A percentile compares a stretch with the other conserved stretches of the same genome.
Conservation (phyloP, 495 filamentous ascomycete genomes). For the Glonium stellatum region DNA sequence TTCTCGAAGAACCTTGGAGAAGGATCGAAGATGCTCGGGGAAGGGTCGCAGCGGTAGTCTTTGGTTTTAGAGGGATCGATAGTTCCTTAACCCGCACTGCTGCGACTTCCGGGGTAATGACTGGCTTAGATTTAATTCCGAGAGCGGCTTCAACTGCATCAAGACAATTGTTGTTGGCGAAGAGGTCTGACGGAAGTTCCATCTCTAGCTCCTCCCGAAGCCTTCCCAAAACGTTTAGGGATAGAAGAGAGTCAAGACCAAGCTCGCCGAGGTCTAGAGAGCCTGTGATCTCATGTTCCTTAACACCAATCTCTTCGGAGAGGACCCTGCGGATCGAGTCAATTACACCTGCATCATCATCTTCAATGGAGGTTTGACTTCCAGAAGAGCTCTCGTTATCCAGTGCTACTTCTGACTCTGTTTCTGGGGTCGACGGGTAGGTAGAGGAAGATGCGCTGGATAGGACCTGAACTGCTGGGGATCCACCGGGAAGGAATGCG, state of each 20-base stretch:
- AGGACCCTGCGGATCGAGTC: constrained; percentile 9
- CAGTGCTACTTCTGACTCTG: constrained; percentile 9
- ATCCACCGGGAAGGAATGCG: constrained; percentile 2
- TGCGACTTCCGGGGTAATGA: constrained; percentile 4
- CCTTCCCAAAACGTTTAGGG: neutral
- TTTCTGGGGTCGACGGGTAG: constrained; percentile 15
- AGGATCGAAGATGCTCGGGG: constrained; percentile 46
- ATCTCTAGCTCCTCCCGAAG: constrained; percentile 17
- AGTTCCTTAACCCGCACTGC: constrained; percentile 24
- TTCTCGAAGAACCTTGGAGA: constrained; percentile 45
- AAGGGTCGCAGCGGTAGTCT: neutral
- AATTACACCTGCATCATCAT: constrained; percentile 10
- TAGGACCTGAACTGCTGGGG: constrained; percentile 8
- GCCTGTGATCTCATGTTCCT: constrained; percentile 16
- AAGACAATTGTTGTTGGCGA: constrained; percentile 35
- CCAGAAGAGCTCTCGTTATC: constrained; percentile 11
- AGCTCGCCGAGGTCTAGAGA: constrained; percentile 12
- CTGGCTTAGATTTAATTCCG: constrained; percentile 26
- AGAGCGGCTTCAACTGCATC: constrained; percentile 39
- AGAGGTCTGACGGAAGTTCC: constrained; percentile 37
- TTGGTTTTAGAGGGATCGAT: neutral
- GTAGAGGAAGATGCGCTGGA: constrained; percentile 19
- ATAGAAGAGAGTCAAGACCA: constrained; percentile 13
- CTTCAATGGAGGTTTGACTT: constrained; percentile 9
- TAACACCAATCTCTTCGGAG: constrained; percentile 20